Percentiles rank a stretch among this genome's conserved stretches.
These are phyloP conservation scores for Acanthochlamys bracteata DNA, from an alignment of 106 monocot species.

Conservation along the genomic window DNA sequence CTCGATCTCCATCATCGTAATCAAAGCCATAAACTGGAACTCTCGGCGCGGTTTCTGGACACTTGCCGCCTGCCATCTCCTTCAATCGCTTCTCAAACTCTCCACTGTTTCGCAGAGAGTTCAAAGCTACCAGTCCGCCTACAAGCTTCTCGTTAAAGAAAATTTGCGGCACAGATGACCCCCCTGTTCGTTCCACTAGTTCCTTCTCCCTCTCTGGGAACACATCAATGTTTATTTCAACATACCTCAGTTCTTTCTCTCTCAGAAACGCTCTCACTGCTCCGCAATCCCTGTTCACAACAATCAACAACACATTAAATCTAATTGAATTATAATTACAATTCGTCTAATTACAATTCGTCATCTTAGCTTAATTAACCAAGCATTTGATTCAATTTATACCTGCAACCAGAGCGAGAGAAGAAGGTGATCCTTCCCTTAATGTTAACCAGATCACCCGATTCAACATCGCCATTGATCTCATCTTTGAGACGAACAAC, in stretches of 20 bases:
- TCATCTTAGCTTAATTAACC: too few relatives aligned
- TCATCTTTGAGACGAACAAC: conserved; percentile 39
- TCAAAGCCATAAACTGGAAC: conserved; percentile 72
- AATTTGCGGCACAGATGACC: conserved; percentile 54
- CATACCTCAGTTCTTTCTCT: conserved; percentile 41
- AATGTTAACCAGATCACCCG: conserved; percentile 9
- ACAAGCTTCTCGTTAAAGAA: conserved; percentile 87
- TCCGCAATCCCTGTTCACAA: conserved; percentile 50
- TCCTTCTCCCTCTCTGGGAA: conserved; percentile 75
- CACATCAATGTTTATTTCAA: conserved; percentile 96
- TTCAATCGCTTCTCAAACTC: conserved; percentile 60
- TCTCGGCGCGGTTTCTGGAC: conserved; percentile 57
- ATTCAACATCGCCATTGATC: background rate
- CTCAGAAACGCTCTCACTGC: conserved; percentile 75
- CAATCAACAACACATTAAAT: too few relatives aligned
- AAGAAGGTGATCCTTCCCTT: conserved; percentile 86
- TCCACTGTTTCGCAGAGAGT: conserved; percentile 84
- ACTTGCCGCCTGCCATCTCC: conserved; percentile 46
- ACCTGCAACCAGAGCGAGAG: conserved; percentile 62
- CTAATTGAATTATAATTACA: too few relatives aligned
- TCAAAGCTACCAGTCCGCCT: conserved; percentile 72
- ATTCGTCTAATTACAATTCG: too few relatives aligned
- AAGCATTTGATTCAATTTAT: too few relatives aligned
- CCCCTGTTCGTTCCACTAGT: conserved; percentile 53
- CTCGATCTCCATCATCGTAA: conserved; percentile 32